Percentiles rank a stretch among this genome's conserved stretches.
Evolutionary conservation across 2,329 filamentous ascomycete genomes (phyloP).

Genomic region (Pseudomassariella vexata): DNA sequence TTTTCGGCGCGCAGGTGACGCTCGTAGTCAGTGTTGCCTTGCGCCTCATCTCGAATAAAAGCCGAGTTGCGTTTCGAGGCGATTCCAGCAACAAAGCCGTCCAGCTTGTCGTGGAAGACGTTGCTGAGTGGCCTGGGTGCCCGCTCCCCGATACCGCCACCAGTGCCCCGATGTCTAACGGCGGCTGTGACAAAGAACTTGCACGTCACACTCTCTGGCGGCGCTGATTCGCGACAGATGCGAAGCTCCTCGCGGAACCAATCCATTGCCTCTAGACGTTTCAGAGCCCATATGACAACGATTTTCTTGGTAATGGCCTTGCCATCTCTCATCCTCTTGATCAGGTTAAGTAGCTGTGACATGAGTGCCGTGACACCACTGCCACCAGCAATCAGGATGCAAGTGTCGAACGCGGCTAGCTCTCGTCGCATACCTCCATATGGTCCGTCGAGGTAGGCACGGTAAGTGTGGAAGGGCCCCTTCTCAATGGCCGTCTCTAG

Average conservation of each 20-base stretch:
- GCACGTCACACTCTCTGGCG: constrained; percentile 82
- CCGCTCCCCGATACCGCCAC: constrained; percentile 16
- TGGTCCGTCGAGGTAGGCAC: constrained; percentile 87
- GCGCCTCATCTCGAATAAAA: constrained; percentile 74
- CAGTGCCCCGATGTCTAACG: constrained; percentile 39
- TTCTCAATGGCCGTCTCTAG: constrained; percentile 78
- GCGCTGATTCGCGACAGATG: constrained; percentile 85
- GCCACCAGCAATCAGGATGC: constrained; percentile 87
- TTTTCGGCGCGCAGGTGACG: constrained; percentile 74
- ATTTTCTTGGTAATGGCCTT: constrained; percentile 90
- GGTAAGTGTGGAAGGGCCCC: constrained; percentile 85
- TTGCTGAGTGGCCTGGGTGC: constrained; percentile 64
- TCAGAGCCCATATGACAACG: constrained; percentile 90
- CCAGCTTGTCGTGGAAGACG: constrained; percentile 78
- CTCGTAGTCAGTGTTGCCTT: constrained; percentile 72
- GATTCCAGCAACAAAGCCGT: constrained; percentile 81
- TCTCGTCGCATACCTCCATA: constrained; percentile 92
- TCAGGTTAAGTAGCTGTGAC: constrained; percentile 85
- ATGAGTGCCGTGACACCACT: constrained; percentile 92
- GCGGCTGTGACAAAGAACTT: constrained; percentile 91
- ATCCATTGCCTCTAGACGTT: constrained; percentile 87
- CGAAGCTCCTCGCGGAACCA: constrained; percentile 96
- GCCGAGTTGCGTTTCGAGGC: constrained; percentile 82
- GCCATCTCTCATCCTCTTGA: constrained; percentile 91
- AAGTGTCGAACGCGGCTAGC: constrained; percentile 87